A percentile compares a stretch with the other conserved stretches of the same genome.
phyloP scores from a whole-genome alignment of 1,139 yeast genomes.

The Blastobotrys malaysiensis region DNA sequence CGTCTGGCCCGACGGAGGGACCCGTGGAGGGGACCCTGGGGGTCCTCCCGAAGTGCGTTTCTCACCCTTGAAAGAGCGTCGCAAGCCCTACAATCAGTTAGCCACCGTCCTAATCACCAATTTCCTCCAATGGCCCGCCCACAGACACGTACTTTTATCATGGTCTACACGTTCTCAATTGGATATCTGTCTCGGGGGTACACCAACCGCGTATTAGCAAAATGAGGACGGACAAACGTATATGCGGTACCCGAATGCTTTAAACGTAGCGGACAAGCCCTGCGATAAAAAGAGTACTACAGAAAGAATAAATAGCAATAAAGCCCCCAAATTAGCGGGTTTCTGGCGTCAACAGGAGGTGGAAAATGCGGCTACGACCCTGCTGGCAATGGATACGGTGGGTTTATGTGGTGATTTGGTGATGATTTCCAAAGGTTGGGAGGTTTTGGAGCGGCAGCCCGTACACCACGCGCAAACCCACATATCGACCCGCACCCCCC shows the following conservation, averaged over 20 bases:
- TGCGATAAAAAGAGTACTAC: background rate
- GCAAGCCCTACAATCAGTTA: slow-evolving; percentile 25
- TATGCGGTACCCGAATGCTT: no score
- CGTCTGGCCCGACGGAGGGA: background rate
- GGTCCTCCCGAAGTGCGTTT: slow-evolving; percentile 24
- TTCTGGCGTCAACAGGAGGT: no score
- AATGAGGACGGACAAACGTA: background rate
- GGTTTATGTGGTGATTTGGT: background rate
- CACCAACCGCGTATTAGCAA: background rate
- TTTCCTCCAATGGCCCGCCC: background rate
- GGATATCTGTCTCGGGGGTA: no score
- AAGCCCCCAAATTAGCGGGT: no score
- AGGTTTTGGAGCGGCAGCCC: background rate
- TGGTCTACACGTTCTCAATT: background rate
- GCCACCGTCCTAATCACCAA: background rate
- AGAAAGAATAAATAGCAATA: background rate
- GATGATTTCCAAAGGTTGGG: background rate
- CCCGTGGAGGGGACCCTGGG: background rate
- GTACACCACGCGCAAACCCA: background rate
- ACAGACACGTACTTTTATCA: slow-evolving; percentile 5
- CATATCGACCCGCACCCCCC: background rate
- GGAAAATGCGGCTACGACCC: background rate
- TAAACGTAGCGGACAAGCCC: background rate
- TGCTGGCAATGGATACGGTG: background rate
- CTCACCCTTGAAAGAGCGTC: slow-evolving; percentile 35